Evolutionary conservation across 306 rosid genomes (phyloP).

Genomic region (Hippophae tibetana): DNA sequence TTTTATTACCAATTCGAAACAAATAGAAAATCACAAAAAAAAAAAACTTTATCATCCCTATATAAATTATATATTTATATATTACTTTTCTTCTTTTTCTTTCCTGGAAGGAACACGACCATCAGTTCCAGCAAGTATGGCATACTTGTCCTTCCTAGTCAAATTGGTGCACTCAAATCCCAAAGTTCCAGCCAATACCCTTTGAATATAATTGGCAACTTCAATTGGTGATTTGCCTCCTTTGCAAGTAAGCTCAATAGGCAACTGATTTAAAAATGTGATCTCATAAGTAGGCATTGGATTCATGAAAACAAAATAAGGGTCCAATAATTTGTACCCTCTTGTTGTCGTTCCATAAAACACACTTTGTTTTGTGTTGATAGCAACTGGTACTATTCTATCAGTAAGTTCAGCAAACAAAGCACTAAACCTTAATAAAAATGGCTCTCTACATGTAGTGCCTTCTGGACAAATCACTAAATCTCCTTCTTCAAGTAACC

Average conservation of each 20-base stretch:
- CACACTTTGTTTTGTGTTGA: background rate
- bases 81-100: conserved; percentile 17
- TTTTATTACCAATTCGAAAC: too few relatives aligned
- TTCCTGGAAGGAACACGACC: conserved; percentile 53
- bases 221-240: conserved; percentile 74
- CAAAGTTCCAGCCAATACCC: conserved; percentile 64
- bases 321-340: background rate
- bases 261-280: background rate
- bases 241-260: conserved; percentile 31
- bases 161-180: conserved; percentile 90
- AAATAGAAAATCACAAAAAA: too few relatives aligned
- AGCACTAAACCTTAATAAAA: background rate
- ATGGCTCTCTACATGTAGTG: background rate
- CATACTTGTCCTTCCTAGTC: conserved; percentile 84
- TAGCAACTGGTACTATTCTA: background rate
- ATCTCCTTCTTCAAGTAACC: background rate
- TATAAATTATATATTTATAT: too few relatives aligned
- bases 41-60: too few relatives aligned
- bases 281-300: background rate
- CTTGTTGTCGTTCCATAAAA: background rate
- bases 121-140: conserved; percentile 76
- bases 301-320: background rate
- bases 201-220: conserved; percentile 84
- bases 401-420: background rate
- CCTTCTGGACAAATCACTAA: background rate